Base-by-base conservation (phyloP, 2,329 filamentous ascomycete species). In the Aureobasidium sp. region DNA sequence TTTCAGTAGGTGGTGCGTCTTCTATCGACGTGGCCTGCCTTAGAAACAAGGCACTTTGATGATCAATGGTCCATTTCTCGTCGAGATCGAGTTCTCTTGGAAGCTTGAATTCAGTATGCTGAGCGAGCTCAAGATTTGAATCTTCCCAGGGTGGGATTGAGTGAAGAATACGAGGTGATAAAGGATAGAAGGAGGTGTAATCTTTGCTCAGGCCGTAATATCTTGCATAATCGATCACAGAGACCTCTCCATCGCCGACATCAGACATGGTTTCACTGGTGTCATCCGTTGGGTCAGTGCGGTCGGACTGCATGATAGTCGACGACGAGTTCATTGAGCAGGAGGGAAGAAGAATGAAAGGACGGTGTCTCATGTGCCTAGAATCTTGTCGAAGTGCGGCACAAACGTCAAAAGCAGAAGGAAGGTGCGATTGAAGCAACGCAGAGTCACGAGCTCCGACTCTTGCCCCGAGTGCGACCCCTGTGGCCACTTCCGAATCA, bases 181-280 rank as follows among this genome's bases (percentile, higher is more conserved):
- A 41, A 1, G 72, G 71, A 48, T 72, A 61, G 1, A 73, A 66
- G 5, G 67, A 66, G 4, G 68, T 69, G 66, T 75, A 76, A 62
- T 78, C 69, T 56, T 63, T 69, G 36, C 74, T 76, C 26, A 81
- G 71, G 3, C 74, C 74, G 63, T 80, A 70, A 53, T 74, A 76
- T 27, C 78, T 75, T 24, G 80, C 79, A 65, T 81, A 82, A 20
- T 80, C 75, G 8, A 81, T 69, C 7, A 77, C 66, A 24, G 74
- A 74, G 17, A 71, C 71, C n/a, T 76, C 73, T 26, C 65, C 63
- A 8, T 69, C 65, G 20, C 53, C 47, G 6, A 43, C 59, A 27
- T 47, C 29, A 9, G 41, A 44, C 4, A 13, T 27, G 13, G 20
- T 39, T 12, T 36, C 29, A n/a, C 39, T 57, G 8, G 32, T n/a